Base-by-base conservation (phyloP, 2,329 filamentous ascomycete genomes). In the Thermoascus crustaceus region DNA sequence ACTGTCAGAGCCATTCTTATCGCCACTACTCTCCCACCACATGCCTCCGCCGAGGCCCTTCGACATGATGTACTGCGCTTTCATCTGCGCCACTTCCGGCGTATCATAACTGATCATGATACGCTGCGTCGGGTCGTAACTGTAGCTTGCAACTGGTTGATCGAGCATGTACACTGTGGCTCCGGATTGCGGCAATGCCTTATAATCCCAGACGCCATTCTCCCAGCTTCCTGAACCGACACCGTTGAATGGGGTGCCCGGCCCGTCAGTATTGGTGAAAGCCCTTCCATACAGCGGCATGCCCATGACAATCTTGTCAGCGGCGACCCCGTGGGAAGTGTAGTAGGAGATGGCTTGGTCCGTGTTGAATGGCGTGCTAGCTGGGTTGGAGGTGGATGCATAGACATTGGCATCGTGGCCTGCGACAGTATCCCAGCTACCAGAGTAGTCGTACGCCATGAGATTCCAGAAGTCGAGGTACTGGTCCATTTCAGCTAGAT, bases 21-120 rank as follows among this genome's bases (percentile, higher is more conserved):
- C 89, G 1, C 76, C 80, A 51, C 82, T 89, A 49, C 78, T 85
- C 65, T 95, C 88, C 85, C 85, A 93, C 86, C 86, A 96, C 88
- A 96, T 95, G n/a, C 75, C 85, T 11, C 89, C 89, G 2, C 87
- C 88, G 0, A 95, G 71, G 0, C 75, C 69, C 29, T 72, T 66
- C 13, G 73, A 57, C 52, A 69, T 73, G 53, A 95, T 75, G 56
- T 78, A 94, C 7, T 74, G 64, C 1, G 79, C 78, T 68, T 95
- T 96, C 45, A 64, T 56, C 45, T 68, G 67, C 3, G 78, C 81
- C 85, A 85, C 75, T 5, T 67, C 61, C 3, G 76, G 71, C 2
- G 76, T 87, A 54, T 85, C 81, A 46, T 88, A 94, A 32, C 72
- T 80, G 27, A 94, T 73, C 62, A 93, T 69, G 39, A 72, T 75